Evolutionary conservation across 805 yeast species (phyloP).

Genomic region (Saturnispora hagleri): DNA sequence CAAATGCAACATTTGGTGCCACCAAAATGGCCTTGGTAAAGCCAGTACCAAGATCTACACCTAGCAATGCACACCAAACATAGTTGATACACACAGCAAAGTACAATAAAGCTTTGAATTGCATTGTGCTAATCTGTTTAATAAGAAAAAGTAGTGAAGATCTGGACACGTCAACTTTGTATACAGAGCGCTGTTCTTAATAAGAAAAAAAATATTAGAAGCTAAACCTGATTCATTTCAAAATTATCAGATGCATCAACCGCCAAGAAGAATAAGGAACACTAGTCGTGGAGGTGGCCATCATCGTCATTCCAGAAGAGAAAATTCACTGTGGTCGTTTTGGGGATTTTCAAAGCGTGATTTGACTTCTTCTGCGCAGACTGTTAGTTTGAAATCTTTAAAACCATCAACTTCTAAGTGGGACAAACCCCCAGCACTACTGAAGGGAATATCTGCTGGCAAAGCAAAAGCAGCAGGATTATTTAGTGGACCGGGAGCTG

Average conservation of each 20-base stretch:
- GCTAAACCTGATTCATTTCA: background rate
- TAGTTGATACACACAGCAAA: background rate
- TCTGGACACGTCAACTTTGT: background rate
- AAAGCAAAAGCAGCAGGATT: conserved; percentile 72
- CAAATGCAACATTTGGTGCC: conserved; percentile 86
- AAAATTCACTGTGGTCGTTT: background rate
- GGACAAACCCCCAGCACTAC: conserved; percentile 63
- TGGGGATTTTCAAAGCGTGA: conserved; percentile 1
- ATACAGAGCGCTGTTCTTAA: background rate
- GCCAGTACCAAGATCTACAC: conserved; percentile 85
- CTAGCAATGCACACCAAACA: conserved; percentile 55
- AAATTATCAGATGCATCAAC: background rate
- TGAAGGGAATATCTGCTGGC: conserved; percentile 65
- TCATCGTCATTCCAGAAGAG: background rate
- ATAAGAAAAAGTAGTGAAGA: background rate
- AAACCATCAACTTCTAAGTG: conserved; percentile 45
- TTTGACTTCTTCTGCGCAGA: background rate
- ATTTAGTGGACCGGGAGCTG: conserved; percentile 61
- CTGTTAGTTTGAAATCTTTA: conserved; percentile 27
- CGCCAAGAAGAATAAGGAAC: conserved; percentile 1
- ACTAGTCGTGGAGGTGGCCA: conserved; percentile 2
- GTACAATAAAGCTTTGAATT: background rate
- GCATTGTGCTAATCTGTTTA: background rate
- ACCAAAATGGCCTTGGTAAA: conserved; percentile 79
- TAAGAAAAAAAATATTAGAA: background rate